Conservation (phyloP, 345 rosid species). For the Clarkia xantiana region DNA sequence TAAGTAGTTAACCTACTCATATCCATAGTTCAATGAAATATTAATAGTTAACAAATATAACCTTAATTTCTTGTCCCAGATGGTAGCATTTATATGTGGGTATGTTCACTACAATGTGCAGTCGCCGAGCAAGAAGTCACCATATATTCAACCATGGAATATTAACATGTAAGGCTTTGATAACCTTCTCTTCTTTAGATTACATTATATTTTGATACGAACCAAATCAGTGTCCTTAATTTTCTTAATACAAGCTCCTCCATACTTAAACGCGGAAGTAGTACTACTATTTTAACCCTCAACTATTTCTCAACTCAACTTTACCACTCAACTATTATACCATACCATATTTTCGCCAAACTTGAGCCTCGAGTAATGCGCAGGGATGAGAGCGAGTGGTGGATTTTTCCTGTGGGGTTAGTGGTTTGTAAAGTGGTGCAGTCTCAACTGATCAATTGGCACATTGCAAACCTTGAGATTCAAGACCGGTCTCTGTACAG, state of each 20-base stretch:
- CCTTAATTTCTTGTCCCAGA: conserved; percentile 33
- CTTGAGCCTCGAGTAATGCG: conserved; percentile 7
- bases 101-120: conserved; percentile 34
- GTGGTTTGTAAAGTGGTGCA: conserved; percentile 54
- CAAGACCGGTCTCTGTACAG: conserved; percentile 68
- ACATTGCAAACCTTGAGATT: conserved; percentile 81
- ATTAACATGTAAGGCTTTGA: conserved; percentile 11
- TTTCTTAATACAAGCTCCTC: no score
- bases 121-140: conserved; percentile 27
- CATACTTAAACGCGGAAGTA: no score
- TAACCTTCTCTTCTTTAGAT: not conserved
- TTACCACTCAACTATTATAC: not conserved
- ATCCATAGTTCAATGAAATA: not conserved
- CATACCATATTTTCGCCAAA: no score
- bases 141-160: conserved; percentile 44
- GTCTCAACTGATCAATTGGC: conserved; percentile 85
- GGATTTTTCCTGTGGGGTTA: conserved; percentile 75
- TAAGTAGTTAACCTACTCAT: conserved; percentile 31
- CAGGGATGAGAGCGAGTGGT: conserved; percentile 88
- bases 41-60: not conserved
- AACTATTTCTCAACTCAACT: no score
- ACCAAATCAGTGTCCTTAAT: no score
- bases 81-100: conserved; percentile 76
- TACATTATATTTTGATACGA: not conserved
- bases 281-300: no score